A percentile compares a stretch with the other conserved stretches of the same genome.
These are phyloP conservation scores for Pseudopyrenochaeta lycopersici DNA, from an alignment of 2,329 filamentous ascomycete genomes.

Conservation along the genomic window DNA sequence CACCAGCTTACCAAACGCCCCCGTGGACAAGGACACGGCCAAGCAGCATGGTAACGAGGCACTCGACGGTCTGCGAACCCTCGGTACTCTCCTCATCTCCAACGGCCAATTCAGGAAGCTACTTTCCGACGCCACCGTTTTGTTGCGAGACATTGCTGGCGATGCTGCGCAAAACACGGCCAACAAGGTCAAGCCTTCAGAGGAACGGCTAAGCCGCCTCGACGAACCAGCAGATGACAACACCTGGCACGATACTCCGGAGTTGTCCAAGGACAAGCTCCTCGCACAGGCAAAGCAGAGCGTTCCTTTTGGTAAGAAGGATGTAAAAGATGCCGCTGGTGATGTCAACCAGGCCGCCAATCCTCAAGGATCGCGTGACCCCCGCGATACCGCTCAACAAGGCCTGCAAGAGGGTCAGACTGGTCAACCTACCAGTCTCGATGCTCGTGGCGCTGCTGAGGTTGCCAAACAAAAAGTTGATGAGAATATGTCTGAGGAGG, in stretches of 20 bases:
- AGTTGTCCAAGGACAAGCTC: constrained; percentile 74
- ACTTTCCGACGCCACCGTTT: constrained; percentile 77
- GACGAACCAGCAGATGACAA: constrained; percentile 89
- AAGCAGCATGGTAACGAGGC: constrained; percentile 86
- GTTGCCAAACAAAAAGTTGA: constrained; percentile 66
- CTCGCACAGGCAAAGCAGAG: constrained; percentile 72
- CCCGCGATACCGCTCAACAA: constrained; percentile 62
- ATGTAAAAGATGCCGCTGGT: constrained; percentile 65
- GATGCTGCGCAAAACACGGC: constrained; percentile 87
- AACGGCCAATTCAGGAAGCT: constrained; percentile 97
- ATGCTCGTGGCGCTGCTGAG: constrained; percentile 61
- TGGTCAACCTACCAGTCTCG: constrained; percentile 57
- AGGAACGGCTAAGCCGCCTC: constrained; percentile 79
- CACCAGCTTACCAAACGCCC: constrained; percentile 69
- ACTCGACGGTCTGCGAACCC: constrained; percentile 82
- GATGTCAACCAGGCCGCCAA: constrained; percentile 67
- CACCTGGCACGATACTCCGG: constrained; percentile 88
- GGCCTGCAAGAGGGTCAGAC: constrained; percentile 61
- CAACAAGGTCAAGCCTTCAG: constrained; percentile 75
- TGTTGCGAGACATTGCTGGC: constrained; percentile 89
- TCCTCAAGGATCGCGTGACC: constrained; percentile 63
- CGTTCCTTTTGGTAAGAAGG: constrained; percentile 63
- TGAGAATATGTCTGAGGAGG: constrained; percentile 71
- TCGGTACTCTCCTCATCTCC: constrained; percentile 89
- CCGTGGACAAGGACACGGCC: constrained; percentile 78